These are phyloP conservation scores for Arthroderma sp. DNA, from an alignment of 2,329 filamentous ascomycete genomes.

Conservation along the genomic window DNA sequence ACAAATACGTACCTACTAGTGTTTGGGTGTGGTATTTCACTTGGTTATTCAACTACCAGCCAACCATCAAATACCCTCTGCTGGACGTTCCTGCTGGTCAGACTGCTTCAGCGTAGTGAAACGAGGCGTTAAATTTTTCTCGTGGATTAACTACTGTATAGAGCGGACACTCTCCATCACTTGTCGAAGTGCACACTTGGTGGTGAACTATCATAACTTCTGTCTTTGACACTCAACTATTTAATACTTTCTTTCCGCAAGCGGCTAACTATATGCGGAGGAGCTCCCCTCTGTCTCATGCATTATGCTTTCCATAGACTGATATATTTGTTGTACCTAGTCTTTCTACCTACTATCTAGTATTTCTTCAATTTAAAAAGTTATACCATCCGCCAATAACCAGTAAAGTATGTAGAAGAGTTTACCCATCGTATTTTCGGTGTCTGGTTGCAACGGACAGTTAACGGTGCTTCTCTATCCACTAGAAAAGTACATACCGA, in stretches of 20 bases:
- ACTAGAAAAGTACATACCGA: no score
- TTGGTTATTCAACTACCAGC: slow-evolving; percentile 9
- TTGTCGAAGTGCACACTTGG: no score
- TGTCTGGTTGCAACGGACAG: no score
- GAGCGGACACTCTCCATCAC: neutral
- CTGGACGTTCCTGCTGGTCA: neutral
- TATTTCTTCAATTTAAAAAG: no score
- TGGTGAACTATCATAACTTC: no score
- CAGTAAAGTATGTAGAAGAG: no score
- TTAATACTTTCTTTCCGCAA: neutral
- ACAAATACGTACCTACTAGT: slow-evolving; percentile 7
- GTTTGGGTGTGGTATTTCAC: slow-evolving; percentile 9
- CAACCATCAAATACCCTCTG: slow-evolving; percentile 7
- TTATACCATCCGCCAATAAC: no score
- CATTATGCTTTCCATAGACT: neutral
- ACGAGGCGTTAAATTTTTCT: neutral
- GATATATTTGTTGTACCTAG: no score
- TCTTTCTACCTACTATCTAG: no score
- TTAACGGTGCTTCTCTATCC: no score
- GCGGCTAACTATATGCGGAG: no score
- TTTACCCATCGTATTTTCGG: no score
- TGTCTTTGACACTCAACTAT: neutral
- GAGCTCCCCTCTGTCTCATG: neutral
- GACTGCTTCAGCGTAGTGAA: neutral
- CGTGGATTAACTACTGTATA: neutral